A percentile compares a stretch with the other conserved stretches of the same genome.
phyloP scores from a whole-genome alignment of 2,329 filamentous ascomycete species.

The Colletotrichum tropicicola region DNA sequence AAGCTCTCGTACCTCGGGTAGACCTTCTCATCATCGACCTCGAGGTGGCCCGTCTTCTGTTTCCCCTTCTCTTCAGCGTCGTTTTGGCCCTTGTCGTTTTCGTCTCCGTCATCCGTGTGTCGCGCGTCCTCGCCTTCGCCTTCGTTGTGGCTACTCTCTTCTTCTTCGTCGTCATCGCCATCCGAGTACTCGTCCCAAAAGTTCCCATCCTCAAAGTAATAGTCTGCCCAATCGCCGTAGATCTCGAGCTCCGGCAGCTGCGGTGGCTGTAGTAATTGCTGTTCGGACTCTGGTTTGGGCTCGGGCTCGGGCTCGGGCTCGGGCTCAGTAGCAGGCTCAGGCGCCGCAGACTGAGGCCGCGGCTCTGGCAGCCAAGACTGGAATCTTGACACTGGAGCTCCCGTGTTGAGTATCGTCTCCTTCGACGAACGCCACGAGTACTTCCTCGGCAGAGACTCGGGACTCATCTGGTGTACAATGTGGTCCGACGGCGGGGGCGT shows the following conservation, averaged over 20 bases:
- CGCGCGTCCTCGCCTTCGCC: neutral
- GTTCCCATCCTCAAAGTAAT: slow-evolving; percentile 31
- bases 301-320: neutral
- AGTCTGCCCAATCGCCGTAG: slow-evolving; percentile 33
- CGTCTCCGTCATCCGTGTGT: neutral
- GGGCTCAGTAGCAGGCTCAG: too few species aligned
- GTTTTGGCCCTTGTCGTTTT: neutral
- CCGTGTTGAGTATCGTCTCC: slow-evolving; percentile 22
- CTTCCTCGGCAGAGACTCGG: neutral
- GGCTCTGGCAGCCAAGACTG: slow-evolving; percentile 18
- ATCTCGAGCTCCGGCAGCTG: slow-evolving; percentile 16
- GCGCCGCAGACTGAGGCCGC: neutral
- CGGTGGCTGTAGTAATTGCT: neutral
- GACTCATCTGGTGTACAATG: slow-evolving; percentile 3
- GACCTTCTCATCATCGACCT: neutral
- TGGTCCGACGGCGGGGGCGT: slow-evolving; percentile 24
- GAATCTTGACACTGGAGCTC: slow-evolving; percentile 4
- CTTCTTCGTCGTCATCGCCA: neutral
- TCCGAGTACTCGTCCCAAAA: slow-evolving; percentile 15
- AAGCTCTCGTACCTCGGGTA: slow-evolving; percentile 28
- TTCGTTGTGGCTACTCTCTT: neutral
- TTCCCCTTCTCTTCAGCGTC: neutral
- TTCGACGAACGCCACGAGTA: slow-evolving; percentile 27
- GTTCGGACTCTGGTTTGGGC: neutral
- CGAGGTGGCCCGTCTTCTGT: neutral